phyloP scores from a whole-genome alignment of 257 asterid species.

The Nicotiana noctiflora region DNA sequence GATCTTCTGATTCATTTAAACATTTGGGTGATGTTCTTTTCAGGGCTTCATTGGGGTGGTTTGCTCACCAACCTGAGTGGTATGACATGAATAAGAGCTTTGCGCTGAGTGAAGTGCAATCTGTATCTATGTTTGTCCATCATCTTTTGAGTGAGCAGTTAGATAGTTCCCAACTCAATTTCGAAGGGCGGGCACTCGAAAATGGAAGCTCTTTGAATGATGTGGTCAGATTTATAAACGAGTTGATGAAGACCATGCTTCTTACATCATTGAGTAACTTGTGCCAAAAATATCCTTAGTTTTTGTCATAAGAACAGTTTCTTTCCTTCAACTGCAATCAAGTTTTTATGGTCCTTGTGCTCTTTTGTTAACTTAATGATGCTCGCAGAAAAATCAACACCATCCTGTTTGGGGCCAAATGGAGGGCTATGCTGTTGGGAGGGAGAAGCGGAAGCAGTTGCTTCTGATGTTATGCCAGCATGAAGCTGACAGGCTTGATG shows the following conservation, averaged over 20 bases:
- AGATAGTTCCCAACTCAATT: constrained; percentile 49
- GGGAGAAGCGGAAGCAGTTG: constrained; percentile 83
- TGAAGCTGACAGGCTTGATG: constrained; percentile 96
- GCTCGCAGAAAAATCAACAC: constrained; percentile 62
- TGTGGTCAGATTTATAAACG: constrained; percentile 45
- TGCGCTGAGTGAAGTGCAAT: constrained; percentile 87
- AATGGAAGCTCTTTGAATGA: constrained; percentile 59
- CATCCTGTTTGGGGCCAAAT: constrained; percentile 99
- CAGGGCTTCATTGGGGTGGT: constrained; percentile 95
- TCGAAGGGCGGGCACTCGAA: constrained; percentile 45
- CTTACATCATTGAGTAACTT: not conserved
- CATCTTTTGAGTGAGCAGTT: constrained; percentile 66
- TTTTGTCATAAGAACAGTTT: constrained; percentile 8
- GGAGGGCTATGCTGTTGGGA: constrained; percentile 76
- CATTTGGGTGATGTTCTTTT: constrained; percentile 6
- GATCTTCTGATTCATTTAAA: not conserved
- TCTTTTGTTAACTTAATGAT: not conserved
- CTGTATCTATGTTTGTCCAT: constrained; percentile 69
- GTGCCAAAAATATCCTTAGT: not conserved
- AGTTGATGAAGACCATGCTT: constrained; percentile 16
- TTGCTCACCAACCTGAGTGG: constrained; percentile 92
- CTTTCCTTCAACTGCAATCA: not conserved
- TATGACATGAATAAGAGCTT: constrained; percentile 70
- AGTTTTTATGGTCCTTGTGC: constrained; percentile 15
- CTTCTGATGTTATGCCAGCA: constrained; percentile 93